phyloP scores from a whole-genome alignment of 1,284 basidiomycete species.

The Singerocomus inundabilis region DNA sequence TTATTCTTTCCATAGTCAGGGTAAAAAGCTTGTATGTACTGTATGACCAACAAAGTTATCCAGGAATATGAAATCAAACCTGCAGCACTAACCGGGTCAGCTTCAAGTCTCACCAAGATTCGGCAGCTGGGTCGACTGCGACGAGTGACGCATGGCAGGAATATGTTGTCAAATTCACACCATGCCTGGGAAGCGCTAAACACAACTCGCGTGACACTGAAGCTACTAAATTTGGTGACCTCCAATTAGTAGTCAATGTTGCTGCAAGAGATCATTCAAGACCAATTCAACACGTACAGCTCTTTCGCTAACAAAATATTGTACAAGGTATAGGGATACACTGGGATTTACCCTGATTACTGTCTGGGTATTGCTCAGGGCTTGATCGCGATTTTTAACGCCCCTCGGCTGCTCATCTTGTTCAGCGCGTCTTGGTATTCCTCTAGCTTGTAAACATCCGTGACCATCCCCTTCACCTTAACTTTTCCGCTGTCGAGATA shows the following conservation, averaged over 20 bases:
- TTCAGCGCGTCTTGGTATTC: conserved; percentile 82
- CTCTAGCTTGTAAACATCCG: conserved; percentile 71
- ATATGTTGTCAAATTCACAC: conserved; percentile 4
- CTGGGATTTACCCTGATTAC: background rate
- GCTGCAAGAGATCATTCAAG: background rate
- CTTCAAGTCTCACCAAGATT: background rate
- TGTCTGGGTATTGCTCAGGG: conserved; percentile 31
- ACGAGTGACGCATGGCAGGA: background rate
- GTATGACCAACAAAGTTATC: background rate
- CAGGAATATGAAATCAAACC: background rate
- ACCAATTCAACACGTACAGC: background rate
- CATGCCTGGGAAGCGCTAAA: conserved; percentile 13
- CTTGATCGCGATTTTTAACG: conserved; percentile 68
- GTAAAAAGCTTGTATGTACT: too few species aligned
- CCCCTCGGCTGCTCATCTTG: conserved; percentile 75
- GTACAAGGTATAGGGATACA: conserved; percentile 26
- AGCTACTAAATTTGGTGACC: too few species aligned
- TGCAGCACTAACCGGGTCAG: background rate
- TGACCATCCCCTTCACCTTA: conserved; percentile 78
- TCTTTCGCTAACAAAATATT: background rate
- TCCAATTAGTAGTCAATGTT: too few species aligned
- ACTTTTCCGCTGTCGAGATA: conserved; percentile 85
- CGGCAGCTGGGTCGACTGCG: background rate
- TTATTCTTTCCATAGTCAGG: conserved; percentile 8
- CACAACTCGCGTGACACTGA: background rate